Conservation (phyloP, 1,284 basidiomycete species). For the Ustilago shanxiensis region DNA sequence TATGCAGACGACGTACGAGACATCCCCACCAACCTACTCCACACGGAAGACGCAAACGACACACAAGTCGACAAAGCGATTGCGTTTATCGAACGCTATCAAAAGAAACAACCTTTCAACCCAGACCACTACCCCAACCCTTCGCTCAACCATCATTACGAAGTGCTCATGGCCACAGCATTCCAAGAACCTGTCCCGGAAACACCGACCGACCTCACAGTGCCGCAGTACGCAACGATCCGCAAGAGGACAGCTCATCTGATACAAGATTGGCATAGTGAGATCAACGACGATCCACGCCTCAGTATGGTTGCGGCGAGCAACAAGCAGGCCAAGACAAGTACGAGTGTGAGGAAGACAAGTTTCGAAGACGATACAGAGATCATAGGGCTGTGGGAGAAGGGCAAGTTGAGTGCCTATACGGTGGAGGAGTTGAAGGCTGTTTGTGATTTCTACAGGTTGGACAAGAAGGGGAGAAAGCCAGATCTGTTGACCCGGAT, state of each 20-base stretch:
- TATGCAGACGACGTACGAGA: conserved; percentile 93
- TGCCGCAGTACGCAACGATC: conserved; percentile 82
- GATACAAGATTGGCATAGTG: conserved; percentile 81
- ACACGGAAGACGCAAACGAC: conserved; percentile 75
- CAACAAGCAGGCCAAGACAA: conserved; percentile 28
- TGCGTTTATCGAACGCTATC: conserved; percentile 82
- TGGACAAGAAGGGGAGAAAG: conserved; percentile 62
- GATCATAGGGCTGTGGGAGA: conserved; percentile 37
- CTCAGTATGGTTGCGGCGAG: conserved; percentile 15
- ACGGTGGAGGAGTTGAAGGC: conserved; percentile 55
- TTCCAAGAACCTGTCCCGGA: conserved; percentile 78
- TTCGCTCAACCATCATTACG: conserved; percentile 84
- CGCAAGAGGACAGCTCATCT: conserved; percentile 82
- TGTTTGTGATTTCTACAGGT: conserved; percentile 56
- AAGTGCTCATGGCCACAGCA: conserved; percentile 88
- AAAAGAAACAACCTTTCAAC: conserved; percentile 82
- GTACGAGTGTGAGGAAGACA: conserved; percentile 33
- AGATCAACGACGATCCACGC: conserved; percentile 75
- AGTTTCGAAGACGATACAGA: conserved; percentile 51
- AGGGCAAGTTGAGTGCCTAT: conserved; percentile 52
- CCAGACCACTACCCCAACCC: conserved; percentile 94
- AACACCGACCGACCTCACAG: conserved; percentile 80
- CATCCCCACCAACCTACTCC: conserved; percentile 73
- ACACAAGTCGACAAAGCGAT: conserved; percentile 79
- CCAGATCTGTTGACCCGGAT: conserved; percentile 58